Evolutionary conservation across 129 eudicot genomes (phyloP).

Genomic region (Oenanthe sinensis): DNA sequence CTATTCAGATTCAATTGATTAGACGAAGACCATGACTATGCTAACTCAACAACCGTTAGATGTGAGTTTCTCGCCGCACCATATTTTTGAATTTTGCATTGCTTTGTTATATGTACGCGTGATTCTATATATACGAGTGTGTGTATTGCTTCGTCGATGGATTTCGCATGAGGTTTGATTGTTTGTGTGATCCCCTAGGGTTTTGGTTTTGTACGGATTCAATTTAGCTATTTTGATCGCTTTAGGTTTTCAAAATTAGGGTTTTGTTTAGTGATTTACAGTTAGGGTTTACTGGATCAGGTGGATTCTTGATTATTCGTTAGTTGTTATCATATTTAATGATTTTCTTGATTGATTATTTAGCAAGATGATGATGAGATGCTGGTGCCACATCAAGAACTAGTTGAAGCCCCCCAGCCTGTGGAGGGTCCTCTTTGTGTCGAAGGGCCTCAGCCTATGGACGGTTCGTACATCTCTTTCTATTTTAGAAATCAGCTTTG

Average conservation of each 20-base stretch:
- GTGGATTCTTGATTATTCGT: neutral
- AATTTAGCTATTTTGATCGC: neutral
- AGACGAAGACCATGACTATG: slow-evolving; percentile 59
- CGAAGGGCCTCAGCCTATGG: slow-evolving; percentile 61
- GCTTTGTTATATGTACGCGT: slow-evolving; percentile 5
- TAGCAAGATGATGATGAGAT: slow-evolving; percentile 93
- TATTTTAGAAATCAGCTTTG: neutral
- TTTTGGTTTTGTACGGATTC: slow-evolving; percentile 11
- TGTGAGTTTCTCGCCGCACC: slow-evolving; percentile 28
- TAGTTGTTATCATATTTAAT: neutral
- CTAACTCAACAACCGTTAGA: slow-evolving; percentile 80
- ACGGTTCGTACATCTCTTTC: slow-evolving; percentile 33
- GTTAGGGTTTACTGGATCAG: slow-evolving; percentile 34
- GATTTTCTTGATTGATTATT: neutral
- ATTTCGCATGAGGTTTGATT: slow-evolving; percentile 8
- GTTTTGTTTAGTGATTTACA: neutral
- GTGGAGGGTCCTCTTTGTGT: slow-evolving; percentile 42
- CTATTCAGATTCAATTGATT: slow-evolving; percentile 33
- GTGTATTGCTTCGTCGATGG: slow-evolving; percentile 12
- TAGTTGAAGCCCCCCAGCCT: slow-evolving; percentile 55
- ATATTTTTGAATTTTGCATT: neutral
- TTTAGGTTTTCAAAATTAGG: neutral
- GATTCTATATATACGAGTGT: neutral
- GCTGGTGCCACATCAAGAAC: slow-evolving; percentile 78
- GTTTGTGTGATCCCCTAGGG: slow-evolving; percentile 21